Conservation (phyloP, 2,329 filamentous ascomycete genomes). For the Ascochyta fabae region DNA sequence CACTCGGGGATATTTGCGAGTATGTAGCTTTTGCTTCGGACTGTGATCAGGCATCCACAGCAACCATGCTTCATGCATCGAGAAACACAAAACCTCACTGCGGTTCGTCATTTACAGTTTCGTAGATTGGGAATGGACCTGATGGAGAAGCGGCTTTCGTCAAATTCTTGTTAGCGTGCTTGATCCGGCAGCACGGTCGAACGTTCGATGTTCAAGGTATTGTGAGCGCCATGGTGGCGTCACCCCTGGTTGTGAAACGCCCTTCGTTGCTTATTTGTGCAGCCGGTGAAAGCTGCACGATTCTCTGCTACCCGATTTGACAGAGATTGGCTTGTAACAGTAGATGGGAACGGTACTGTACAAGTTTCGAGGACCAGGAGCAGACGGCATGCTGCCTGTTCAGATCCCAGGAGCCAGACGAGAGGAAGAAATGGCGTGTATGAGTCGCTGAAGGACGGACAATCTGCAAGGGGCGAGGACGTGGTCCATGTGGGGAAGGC, state of each 20-base stretch:
- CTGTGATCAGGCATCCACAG: too few relatives aligned
- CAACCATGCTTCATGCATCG: background rate
- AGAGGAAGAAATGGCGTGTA: background rate
- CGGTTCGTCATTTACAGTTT: too few relatives aligned
- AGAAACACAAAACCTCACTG: background rate
- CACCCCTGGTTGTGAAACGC: constrained; percentile 2
- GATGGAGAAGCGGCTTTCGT: background rate
- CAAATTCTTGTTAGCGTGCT: background rate
- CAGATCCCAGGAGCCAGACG: background rate
- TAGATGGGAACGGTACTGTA: too few relatives aligned
- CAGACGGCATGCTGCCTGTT: background rate
- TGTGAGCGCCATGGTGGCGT: background rate
- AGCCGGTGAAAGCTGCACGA: too few relatives aligned
- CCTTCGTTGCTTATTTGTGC: too few relatives aligned
- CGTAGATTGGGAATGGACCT: background rate
- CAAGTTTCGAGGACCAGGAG: background rate
- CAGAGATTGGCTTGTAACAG: too few relatives aligned
- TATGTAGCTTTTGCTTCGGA: background rate
- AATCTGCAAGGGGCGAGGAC: background rate
- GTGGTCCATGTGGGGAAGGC: background rate
- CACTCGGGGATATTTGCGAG: background rate
- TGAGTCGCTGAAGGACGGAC: background rate
- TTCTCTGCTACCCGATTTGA: too few relatives aligned
- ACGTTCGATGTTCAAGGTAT: background rate
- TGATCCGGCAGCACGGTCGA: background rate